Conservation (phyloP, 2,329 filamentous ascomycete species). For the Penicillium fuscoglaucum region DNA sequence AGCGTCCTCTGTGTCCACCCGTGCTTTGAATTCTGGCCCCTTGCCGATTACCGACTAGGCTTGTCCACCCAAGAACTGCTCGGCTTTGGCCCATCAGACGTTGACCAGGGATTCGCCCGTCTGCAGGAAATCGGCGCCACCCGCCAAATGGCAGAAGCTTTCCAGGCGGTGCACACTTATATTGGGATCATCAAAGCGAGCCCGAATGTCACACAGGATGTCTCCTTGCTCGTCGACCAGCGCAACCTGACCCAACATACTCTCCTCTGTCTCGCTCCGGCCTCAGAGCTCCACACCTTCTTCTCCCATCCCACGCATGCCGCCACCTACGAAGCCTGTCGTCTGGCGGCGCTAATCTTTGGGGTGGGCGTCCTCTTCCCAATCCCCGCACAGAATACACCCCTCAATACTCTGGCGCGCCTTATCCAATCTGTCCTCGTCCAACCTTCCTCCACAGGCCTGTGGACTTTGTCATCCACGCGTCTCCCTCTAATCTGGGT, state of each 20-base stretch:
- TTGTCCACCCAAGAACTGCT: conserved; percentile 27
- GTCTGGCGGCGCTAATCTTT: conserved; percentile 39
- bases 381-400: conserved; percentile 40
- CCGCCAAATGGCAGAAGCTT: conserved; percentile 30
- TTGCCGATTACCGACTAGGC: conserved; percentile 22
- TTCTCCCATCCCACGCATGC: conserved; percentile 24
- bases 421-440: conserved; percentile 30
- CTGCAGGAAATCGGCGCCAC: conserved; percentile 31
- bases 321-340: conserved; percentile 37
- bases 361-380: conserved; percentile 43
- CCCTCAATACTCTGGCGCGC: conserved; percentile 32
- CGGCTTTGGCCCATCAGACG: conserved; percentile 26
- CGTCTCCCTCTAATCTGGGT: conserved; percentile 39
- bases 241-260: conserved; percentile 43
- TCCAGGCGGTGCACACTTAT: conserved; percentile 36
- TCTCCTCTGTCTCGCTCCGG: conserved; percentile 35
- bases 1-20: conserved; percentile 27
- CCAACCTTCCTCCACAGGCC: conserved; percentile 17
- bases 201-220: conserved; percentile 21
- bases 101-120: conserved; percentile 28
- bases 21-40: conserved; percentile 30
- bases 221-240: conserved; percentile 36
- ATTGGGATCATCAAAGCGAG: conserved; percentile 31
- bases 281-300: conserved; percentile 19
- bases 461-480: conserved; percentile 31